A percentile compares a stretch with the other conserved stretches of the same genome.
Conservation (phyloP, 2,329 filamentous ascomycete species). For the Rhynchosporium graminicola region DNA sequence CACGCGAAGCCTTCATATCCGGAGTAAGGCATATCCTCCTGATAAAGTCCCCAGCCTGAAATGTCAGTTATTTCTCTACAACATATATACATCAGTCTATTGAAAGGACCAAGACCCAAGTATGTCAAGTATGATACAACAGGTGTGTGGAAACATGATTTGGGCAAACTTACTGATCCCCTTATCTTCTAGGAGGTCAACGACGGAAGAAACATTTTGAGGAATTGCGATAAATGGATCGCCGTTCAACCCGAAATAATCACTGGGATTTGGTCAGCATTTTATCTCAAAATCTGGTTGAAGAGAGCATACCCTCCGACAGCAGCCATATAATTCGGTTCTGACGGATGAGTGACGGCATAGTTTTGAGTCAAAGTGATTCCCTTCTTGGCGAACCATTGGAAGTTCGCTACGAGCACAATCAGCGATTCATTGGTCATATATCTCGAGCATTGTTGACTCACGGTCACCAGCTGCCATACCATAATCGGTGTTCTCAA, state of each 20-base stretch:
- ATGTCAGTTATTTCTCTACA: neutral
- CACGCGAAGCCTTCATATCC: slow-evolving; percentile 68
- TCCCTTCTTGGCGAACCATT: slow-evolving; percentile 60
- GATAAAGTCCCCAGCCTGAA: slow-evolving; percentile 64
- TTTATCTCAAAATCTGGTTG: slow-evolving; percentile 15
- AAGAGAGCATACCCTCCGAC: slow-evolving; percentile 53
- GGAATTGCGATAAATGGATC: slow-evolving; percentile 63
- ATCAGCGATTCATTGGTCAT: slow-evolving; percentile 35
- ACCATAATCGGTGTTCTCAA: slow-evolving; percentile 74
- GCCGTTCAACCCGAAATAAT: slow-evolving; percentile 69
- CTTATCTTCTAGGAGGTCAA: slow-evolving; percentile 68
- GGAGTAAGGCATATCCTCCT: slow-evolving; percentile 75
- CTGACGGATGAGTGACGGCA: slow-evolving; percentile 69
- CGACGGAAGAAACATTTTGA: slow-evolving; percentile 63
- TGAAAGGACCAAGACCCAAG: neutral
- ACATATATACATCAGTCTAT: too few relatives aligned
- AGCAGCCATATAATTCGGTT: slow-evolving; percentile 74
- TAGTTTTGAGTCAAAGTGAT: slow-evolving; percentile 61
- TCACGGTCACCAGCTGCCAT: slow-evolving; percentile 63
- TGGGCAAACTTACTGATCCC: slow-evolving; percentile 48
- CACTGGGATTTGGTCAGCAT: slow-evolving; percentile 19
- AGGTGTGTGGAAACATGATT: neutral
- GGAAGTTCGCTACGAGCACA: slow-evolving; percentile 50
- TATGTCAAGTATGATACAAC: neutral
- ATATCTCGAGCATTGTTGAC: slow-evolving; percentile 34